Evolutionary conservation across 192 early-diverging fungal species (phyloP).

Genomic region (Paraglomus occultum): DNA sequence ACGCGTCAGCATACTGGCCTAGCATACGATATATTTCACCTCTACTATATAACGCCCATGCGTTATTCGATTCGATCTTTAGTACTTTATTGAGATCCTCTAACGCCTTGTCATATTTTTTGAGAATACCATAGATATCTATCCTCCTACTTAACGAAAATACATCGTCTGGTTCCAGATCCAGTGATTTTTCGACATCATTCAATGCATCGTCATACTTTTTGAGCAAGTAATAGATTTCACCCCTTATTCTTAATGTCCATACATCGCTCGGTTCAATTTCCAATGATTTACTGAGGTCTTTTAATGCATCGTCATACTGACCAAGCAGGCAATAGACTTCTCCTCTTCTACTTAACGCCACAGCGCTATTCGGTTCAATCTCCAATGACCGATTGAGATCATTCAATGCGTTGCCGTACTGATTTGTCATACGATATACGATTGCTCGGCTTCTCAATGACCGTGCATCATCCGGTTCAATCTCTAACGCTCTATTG

Average conservation of each 20-base stretch:
- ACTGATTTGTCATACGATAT: not conserved
- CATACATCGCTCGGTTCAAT: constrained; percentile 5
- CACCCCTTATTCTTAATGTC: constrained; percentile 7
- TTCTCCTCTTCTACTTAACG: constrained; percentile 2
- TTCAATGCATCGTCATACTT: constrained; percentile 1
- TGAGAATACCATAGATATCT: constrained; percentile 11
- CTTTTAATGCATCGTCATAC: constrained; percentile 5
- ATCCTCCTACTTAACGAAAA: constrained; percentile 19
- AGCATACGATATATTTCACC: not conserved
- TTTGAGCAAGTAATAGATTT: constrained; percentile 1
- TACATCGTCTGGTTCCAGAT: constrained; percentile 11
- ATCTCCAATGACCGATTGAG: not conserved
- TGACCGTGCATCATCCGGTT: constrained; percentile 12
- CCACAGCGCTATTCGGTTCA: not conserved
- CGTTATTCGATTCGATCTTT: constrained; percentile 14
- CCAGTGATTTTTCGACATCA: constrained; percentile 21
- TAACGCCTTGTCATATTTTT: constrained; percentile 18
- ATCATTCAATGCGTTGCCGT: not conserved
- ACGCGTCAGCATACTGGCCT: not conserved
- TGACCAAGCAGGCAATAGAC: not conserved
- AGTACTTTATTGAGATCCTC: constrained; percentile 1
- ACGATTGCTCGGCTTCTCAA: not conserved
- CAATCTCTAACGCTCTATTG: not conserved
- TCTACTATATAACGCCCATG: constrained; percentile 14
- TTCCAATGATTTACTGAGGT: constrained; percentile 7